Percentiles rank a stretch among this genome's conserved stretches.
phyloP scores from a whole-genome alignment of 306 rosid genomes.

The Cucurbita moschata region DNA sequence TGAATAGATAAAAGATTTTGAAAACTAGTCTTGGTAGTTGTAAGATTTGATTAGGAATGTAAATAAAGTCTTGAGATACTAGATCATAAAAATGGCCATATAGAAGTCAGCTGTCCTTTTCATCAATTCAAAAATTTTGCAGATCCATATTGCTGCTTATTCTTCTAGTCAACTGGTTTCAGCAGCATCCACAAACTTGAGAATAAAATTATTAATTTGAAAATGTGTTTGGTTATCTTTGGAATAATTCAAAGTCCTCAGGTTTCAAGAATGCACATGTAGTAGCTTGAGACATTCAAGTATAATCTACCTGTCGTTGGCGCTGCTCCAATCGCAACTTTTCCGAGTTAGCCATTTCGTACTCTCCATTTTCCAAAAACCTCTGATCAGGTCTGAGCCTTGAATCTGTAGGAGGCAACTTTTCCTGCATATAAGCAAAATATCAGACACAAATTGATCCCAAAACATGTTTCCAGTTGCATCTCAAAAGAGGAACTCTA shows the following conservation, averaged over 20 bases:
- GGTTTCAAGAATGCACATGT: background rate
- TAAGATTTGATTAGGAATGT: background rate
- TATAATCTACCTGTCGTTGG: conserved; percentile 74
- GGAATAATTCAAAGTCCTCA: background rate
- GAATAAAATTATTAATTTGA: background rate
- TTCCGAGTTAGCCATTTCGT: conserved; percentile 91
- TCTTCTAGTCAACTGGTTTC: background rate
- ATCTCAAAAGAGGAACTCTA: background rate
- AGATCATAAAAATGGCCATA: background rate
- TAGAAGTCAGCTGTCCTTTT: background rate
- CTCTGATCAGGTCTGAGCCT: conserved; percentile 97
- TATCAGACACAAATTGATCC: background rate
- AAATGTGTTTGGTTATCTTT: background rate
- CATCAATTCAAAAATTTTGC: background rate
- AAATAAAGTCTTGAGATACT: background rate
- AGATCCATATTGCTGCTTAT: background rate
- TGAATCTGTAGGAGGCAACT: conserved; percentile 98
- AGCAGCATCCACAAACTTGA: background rate
- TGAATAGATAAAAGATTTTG: background rate
- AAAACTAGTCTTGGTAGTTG: background rate
- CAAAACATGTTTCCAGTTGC: background rate
- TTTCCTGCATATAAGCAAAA: conserved; percentile 34
- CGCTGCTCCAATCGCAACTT: conserved; percentile 90
- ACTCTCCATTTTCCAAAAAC: conserved; percentile 91
- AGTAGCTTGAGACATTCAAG: too few relatives aligned